A percentile compares a stretch with the other conserved stretches of the same genome.
These are phyloP conservation scores for Tetraselmis striata DNA, from an alignment of 139 green algal species.

Conservation along the genomic window DNA sequence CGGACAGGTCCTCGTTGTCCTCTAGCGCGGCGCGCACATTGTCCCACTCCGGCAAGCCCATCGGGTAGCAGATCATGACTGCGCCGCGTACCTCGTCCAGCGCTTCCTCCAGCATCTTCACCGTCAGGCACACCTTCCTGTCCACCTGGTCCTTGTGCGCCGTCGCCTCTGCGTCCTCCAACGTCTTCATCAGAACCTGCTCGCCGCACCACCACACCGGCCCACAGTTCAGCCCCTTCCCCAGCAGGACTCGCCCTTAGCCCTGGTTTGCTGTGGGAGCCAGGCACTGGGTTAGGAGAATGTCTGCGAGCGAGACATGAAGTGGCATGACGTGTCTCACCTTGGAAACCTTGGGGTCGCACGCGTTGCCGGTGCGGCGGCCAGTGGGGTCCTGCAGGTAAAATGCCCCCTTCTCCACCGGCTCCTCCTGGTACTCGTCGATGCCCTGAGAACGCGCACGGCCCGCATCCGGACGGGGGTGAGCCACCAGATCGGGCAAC, in stretches of 20 bases:
- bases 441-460: constrained; percentile 35
- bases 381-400: constrained; percentile 74
- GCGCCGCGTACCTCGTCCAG: constrained; percentile 68
- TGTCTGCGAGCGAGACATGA: no score
- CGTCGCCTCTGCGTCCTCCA: constrained; percentile 43
- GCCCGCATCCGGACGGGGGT: no score
- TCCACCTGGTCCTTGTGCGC: constrained; percentile 46
- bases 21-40: constrained; percentile 59
- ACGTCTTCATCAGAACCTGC: constrained; percentile 42
- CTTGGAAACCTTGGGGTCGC: constrained; percentile 42
- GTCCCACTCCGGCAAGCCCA: constrained; percentile 77
- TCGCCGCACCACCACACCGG: no score
- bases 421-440: constrained; percentile 57
- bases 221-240: no score
- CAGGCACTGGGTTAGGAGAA: no score
- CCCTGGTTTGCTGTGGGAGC: no score
- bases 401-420: constrained; percentile 41
- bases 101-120: constrained; percentile 40
- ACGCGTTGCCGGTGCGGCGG: constrained; percentile 58
- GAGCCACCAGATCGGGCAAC: background rate
- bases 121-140: constrained; percentile 46
- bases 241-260: no score
- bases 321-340: no score
- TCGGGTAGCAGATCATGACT: constrained; percentile 81
- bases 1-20: constrained; percentile 50